A percentile compares a stretch with the other conserved stretches of the same genome.
Conservation (phyloP, 2,329 filamentous ascomycete genomes). For the Exophiala oligosperma region DNA sequence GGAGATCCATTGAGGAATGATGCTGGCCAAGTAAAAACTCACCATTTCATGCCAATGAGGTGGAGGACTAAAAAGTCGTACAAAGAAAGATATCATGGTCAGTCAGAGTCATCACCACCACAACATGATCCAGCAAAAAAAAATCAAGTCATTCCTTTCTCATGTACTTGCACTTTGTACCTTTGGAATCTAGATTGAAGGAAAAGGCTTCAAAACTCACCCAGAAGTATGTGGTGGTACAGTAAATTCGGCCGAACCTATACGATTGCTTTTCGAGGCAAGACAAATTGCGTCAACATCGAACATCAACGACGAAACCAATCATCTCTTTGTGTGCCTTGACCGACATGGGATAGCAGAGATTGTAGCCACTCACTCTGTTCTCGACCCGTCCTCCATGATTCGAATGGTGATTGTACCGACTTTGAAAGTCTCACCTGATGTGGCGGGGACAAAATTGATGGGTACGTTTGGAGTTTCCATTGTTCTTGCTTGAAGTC, state of each 20-base stretch:
- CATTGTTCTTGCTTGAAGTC: conserved; percentile 4
- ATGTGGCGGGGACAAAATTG: conserved; percentile 49
- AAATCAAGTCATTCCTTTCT: not conserved
- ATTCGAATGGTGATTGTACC: conserved; percentile 52
- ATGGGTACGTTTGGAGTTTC: conserved; percentile 31
- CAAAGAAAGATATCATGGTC: not conserved
- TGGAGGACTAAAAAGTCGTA: conserved; percentile 15
- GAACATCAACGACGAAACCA: no score
- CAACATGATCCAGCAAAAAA: not conserved
- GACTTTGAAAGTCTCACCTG: conserved; percentile 51
- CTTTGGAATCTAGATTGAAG: no score
- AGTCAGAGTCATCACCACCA: not conserved
- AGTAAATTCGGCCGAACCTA: conserved; percentile 27
- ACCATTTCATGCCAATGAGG: conserved; percentile 30
- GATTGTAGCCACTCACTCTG: conserved; percentile 28
- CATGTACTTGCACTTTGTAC: not conserved
- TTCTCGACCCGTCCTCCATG: conserved; percentile 53
- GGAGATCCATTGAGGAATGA: no score
- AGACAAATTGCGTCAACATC: conserved; percentile 27
- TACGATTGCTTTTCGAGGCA: conserved; percentile 12
- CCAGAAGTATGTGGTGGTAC: conserved; percentile 28
- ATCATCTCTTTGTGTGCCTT: no score
- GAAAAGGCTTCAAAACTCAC: conserved; percentile 4
- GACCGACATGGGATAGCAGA: no score
- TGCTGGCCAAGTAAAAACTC: not conserved